Conservation (phyloP, 495 filamentous ascomycete genomes). For the Aspergillus nidulans region DNA sequence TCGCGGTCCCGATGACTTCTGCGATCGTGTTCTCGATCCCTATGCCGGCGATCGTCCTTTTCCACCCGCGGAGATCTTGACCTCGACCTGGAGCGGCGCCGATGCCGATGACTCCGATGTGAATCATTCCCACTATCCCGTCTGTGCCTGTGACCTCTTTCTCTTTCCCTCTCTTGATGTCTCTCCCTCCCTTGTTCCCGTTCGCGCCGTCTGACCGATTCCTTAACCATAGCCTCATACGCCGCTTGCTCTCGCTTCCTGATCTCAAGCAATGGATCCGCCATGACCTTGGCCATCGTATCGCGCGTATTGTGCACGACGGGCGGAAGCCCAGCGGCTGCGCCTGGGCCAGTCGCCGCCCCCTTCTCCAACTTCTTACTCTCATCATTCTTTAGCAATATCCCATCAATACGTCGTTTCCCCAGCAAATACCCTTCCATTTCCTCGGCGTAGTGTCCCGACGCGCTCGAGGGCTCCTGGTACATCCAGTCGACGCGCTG, state of each 20-base stretch:
- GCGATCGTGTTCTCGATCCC: conserved; percentile 22
- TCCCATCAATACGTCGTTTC: conserved; percentile 79
- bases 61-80: conserved; percentile 34
- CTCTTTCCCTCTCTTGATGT: conserved; percentile 16
- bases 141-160: conserved; percentile 22
- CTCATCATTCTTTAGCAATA: conserved; percentile 79
- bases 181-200: conserved; percentile 20
- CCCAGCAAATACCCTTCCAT: conserved; percentile 92
- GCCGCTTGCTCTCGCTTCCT: conserved; percentile 89
- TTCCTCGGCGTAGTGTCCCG: conserved; percentile 80
- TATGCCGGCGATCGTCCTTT: conserved; percentile 24
- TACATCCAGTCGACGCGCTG: conserved; percentile 98
- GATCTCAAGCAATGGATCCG: conserved; percentile 87
- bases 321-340: conserved; percentile 55
- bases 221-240: conserved; percentile 84
- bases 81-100: conserved; percentile 30
- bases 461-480: conserved; percentile 73
- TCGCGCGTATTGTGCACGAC: conserved; percentile 59
- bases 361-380: conserved; percentile 76
- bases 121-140: conserved; percentile 30
- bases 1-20: conserved; percentile 12
- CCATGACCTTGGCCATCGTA: conserved; percentile 74
- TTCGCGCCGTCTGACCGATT: conserved; percentile 55
- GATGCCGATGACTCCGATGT: conserved; percentile 26
- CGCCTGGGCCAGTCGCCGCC: conserved; percentile 62